Percentiles rank a stretch among this genome's conserved stretches.
phyloP scores from a whole-genome alignment of 2,329 filamentous ascomycete genomes.

The Mycosphaerella sp. region DNA sequence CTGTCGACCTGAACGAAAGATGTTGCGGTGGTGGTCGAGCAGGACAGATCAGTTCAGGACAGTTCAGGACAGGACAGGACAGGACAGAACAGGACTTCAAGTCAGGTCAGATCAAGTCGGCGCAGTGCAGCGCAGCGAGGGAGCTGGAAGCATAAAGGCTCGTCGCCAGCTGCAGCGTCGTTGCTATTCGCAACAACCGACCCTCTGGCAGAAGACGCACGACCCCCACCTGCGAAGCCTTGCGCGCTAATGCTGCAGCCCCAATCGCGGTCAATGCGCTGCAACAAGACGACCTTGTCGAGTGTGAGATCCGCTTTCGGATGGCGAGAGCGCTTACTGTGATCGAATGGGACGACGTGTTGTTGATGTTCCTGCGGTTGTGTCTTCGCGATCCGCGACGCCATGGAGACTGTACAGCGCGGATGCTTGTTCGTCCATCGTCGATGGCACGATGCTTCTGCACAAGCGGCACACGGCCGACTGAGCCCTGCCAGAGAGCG shows the following conservation, averaged over 20 bases:
- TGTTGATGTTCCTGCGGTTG: background rate
- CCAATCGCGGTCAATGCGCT: background rate
- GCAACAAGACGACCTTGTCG: background rate
- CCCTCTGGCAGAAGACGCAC: background rate
- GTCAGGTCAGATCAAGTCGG: too few relatives aligned
- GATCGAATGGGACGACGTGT: slow-evolving; percentile 1
- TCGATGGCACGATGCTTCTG: background rate
- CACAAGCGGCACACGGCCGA: background rate
- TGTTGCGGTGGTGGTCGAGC: background rate
- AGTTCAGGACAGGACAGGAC: too few relatives aligned
- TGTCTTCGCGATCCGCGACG: background rate
- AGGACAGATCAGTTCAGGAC: background rate
- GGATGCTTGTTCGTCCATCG: background rate
- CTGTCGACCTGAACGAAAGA: background rate
- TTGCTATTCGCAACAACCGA: slow-evolving; percentile 9
- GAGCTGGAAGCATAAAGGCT: background rate
- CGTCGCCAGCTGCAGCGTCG: slow-evolving; percentile 3
- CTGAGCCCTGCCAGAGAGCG: too few relatives aligned
- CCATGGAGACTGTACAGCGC: background rate
- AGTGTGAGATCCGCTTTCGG: background rate
- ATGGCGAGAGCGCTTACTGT: background rate
- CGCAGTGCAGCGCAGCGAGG: background rate
- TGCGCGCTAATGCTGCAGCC: background rate
- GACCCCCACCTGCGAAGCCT: background rate
- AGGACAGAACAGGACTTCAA: background rate